phyloP scores from a whole-genome alignment of 139 green algal species.

The Tetraselmis chui region DNA sequence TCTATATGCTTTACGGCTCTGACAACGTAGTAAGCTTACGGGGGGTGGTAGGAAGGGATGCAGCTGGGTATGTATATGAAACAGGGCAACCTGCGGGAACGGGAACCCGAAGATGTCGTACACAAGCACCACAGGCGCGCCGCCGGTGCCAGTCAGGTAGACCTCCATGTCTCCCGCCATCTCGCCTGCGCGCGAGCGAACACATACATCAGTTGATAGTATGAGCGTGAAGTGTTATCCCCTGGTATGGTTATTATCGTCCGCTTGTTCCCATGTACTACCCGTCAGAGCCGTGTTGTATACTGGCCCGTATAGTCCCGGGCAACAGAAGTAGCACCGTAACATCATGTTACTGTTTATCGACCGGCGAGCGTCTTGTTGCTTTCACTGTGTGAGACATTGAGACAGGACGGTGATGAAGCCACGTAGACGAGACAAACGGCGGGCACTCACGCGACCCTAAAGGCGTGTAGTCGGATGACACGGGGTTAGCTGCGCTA shows the following conservation, averaged over 20 bases:
- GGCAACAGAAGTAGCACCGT: no score
- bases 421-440: no score
- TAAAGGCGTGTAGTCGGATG: neutral
- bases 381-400: neutral
- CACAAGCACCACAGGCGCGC: constrained; percentile 15
- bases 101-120: constrained; percentile 32
- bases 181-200: neutral
- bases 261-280: no score
- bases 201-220: neutral
- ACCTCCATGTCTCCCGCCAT: constrained; percentile 16
- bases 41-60: no score
- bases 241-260: neutral
- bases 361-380: neutral
- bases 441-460: neutral
- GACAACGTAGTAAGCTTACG: no score
- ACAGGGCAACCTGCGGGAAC: constrained; percentile 27
- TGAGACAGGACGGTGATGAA: neutral
- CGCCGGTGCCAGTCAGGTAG: constrained; percentile 16
- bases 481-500: neutral
- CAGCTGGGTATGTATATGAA: no score
- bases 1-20: no score
- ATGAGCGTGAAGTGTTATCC: neutral
- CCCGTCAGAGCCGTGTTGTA: no score
- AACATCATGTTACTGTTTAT: no score
- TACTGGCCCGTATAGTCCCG: no score